Evolutionary conservation across 2,329 filamentous ascomycete genomes (phyloP), one percentile per base, ranked within the genome.

Genomic region (Pseudogymnoascus sp.): DNA sequence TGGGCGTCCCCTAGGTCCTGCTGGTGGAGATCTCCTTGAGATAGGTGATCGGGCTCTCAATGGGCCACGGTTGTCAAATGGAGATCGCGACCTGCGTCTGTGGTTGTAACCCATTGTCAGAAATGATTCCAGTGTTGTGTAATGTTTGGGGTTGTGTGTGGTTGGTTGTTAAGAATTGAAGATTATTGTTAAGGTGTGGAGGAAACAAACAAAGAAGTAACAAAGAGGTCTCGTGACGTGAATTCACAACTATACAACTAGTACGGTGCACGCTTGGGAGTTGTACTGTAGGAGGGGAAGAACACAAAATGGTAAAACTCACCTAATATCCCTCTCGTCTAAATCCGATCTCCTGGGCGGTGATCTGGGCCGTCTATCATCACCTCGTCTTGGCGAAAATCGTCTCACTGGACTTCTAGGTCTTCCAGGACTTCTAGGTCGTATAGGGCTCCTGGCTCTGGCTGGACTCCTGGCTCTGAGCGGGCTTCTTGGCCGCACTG

Each of bases 401-500:
- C 71, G 66, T 62, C 69, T 61, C 7, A 65, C 64, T 65, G 70
- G 66, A 64, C 64, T 64, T 72, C 72, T 65, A 63, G 67, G 64
- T 65, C 57, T 58, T 18, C 15, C 57, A 20, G 57, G 57, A 37
- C 57, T 58, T 25, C 57, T 20, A 15, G 33, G 33, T 9, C 57
- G 57, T 18, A 58, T 58, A 22, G 33, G 57, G 15, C 57, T 58
- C 33, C 57, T 74, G 57, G 75, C 75, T 63, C 77, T 73, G 60
- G 69, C 76, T 71, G 78, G 73, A 72, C 60, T 73, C 65, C 63
- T 62, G 60, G 67, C 67, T 62, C 75, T 76, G 62, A 71, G 30
- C 73, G 71, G 62, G 69, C 58, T 61, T 33, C 61, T 61, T 9
- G 59, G 59, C 39, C 61, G 38, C 8, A 37, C 41, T 33, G 35